Evolutionary conservation across 2,329 filamentous ascomycete genomes (phyloP).

Genomic region (Peltaster fructicola): DNA sequence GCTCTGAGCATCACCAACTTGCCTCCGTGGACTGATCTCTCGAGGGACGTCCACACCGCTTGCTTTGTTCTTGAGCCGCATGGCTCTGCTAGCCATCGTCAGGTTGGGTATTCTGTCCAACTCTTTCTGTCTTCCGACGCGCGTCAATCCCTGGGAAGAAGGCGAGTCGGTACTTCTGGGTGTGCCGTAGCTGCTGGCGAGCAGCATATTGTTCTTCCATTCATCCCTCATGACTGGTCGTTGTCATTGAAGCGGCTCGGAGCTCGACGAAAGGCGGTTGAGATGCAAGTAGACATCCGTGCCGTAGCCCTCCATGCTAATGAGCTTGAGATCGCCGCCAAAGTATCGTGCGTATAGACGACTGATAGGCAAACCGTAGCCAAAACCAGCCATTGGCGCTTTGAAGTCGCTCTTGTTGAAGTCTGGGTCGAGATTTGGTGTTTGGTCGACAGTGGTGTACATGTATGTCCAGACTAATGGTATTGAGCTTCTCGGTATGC

Average conservation of each 20-base stretch:
- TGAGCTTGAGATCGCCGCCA: constrained; percentile 88
- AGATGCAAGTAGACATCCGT: constrained; percentile 97
- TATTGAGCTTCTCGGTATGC: constrained; percentile 81
- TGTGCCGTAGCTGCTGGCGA: constrained; percentile 3
- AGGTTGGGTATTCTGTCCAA: constrained; percentile 24
- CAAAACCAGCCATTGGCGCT: constrained; percentile 96
- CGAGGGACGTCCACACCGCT: constrained; percentile 12
- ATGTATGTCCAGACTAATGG: constrained; percentile 99
- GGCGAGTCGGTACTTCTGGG: constrained; percentile 9
- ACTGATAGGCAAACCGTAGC: constrained; percentile 92
- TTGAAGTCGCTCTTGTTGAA: constrained; percentile 99
- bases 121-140: constrained; percentile 15
- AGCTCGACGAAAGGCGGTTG: constrained; percentile 86
- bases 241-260: constrained; percentile 86
- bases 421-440: constrained; percentile 84
- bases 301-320: constrained; percentile 99
- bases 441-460: constrained; percentile 97
- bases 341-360: constrained; percentile 92
- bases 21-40: constrained; percentile 71
- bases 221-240: constrained; percentile 76
- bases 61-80: constrained; percentile 43
- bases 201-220: constrained; percentile 18
- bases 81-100: constrained; percentile 28
- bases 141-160: constrained; percentile 36
- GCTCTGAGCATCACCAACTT: constrained; percentile 75